Percentiles rank a stretch among this genome's conserved stretches.
phyloP scores from a whole-genome alignment of 176 grass and related monocot species.

The Canna indica region DNA sequence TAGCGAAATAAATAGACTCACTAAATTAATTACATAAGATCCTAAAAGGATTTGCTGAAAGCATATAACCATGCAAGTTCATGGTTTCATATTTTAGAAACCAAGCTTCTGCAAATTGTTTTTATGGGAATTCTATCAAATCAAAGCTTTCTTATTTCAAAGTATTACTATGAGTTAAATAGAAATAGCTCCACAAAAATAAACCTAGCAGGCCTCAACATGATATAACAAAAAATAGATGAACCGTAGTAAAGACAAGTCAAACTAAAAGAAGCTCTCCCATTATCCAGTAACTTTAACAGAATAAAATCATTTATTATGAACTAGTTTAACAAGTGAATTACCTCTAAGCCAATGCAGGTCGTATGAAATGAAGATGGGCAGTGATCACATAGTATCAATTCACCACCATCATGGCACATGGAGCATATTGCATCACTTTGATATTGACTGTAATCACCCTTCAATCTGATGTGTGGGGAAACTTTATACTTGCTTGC shows the following conservation, averaged over 20 bases:
- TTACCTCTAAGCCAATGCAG: conserved; percentile 62
- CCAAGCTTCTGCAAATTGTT: not conserved
- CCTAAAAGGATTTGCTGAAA: not conserved
- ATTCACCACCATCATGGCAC: conserved; percentile 46
- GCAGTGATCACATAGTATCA: conserved; percentile 56
- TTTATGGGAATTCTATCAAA: not conserved
- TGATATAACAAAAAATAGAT: too few species aligned
- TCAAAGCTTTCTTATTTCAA: not conserved
- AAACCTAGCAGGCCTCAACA: not conserved
- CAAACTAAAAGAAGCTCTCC: not conserved
- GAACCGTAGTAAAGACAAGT: not conserved
- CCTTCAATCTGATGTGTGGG: conserved; percentile 33
- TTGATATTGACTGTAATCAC: conserved; percentile 30
- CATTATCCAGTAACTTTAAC: not conserved
- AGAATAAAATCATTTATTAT: conserved; percentile 5
- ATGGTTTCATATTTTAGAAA: not conserved
- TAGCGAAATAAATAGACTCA: too few species aligned
- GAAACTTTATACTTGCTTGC: conserved; percentile 24
- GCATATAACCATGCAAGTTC: not conserved
- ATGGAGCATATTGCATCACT: conserved; percentile 64
- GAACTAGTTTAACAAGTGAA: not conserved
- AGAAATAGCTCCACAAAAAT: not conserved
- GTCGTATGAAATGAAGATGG: conserved; percentile 55
- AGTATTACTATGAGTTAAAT: not conserved
- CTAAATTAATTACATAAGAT: not conserved